Base-by-base conservation (phyloP, 805 yeast genomes). In the Candida sonorensis region DNA sequence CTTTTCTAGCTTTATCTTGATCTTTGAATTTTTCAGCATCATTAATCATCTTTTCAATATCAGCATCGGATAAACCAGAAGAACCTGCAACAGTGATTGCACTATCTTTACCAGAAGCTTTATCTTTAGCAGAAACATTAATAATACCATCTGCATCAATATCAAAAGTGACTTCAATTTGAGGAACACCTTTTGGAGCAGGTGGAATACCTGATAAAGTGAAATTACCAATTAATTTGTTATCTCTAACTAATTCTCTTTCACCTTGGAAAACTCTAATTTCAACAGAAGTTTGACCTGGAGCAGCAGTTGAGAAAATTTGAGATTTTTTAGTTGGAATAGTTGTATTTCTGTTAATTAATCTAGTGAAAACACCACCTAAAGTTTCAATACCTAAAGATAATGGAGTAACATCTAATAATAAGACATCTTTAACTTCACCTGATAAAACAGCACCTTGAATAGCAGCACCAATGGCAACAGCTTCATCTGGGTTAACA, bases 181-280 rank as follows among this genome's bases (percentile, higher is more conserved):
- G 95, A 58, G 97, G 97, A 46, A 83, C 94, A 75, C 97, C 97
- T 72, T 96, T 86, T 69, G 96, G 96, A 28, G 96, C 96, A 51
- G 96, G 96, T 57, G 97, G 97, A 46, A 88, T 88, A 63, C 96
- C 96, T 48, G 92, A 66, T 56, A 88, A 79, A 69, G 88, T 97
- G 67, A 88, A 88, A 71, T 88, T 88, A 75, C 97, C 97, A 57
- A 88, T 79, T 63, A 87, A 66, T 77, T 87, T 88, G 81, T 88
- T 88, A 64, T 88, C 97, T 70, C 79, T 83, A 34, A 96, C 87
- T 69, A 81, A 80, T 45, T 95, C 83, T 73, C 97, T 85, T 76
- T 88, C 97, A 80, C 97, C 97, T 73, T 88, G 96, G 57, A 69
- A 88, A 48, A 88, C 97, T 74, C 88, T 96, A 65, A 88, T 87